Evolutionary conservation across 441 rosid species (phyloP), one percentile per base, ranked within the genome.

Genomic region (Populus hybrid): DNA sequence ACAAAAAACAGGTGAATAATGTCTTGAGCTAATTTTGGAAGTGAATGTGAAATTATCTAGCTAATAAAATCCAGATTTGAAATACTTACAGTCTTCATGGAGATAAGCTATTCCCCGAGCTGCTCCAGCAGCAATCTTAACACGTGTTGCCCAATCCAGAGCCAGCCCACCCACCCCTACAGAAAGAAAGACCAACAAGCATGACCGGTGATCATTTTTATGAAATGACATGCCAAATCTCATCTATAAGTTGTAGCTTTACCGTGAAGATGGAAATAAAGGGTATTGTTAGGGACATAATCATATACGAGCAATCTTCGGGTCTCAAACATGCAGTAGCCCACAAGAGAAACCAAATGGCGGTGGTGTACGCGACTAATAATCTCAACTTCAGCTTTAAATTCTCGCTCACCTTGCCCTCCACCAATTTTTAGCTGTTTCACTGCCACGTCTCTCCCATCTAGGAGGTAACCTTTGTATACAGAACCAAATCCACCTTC

Each of bases 21-120:
- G 10, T 12, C 24, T 32, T 34, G 34, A 67, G 59, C 35, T 68
- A 38, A 70, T 30, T 79, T 64, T 70, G 36, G 67, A n/a, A 12
- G 32, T 73, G 57, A 80, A 82, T 18, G 72, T 24, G 67, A 66
- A 70, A 54, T 42, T 21, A 18, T 61, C 28, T 18, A 35, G 70
- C 75, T 40, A 64, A 21, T 28, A 75, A 66, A 68, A 73, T 65
- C 23, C 26, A 32, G 70, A 77, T 46, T 77, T 20, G 75, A 69
- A 38, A 82, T 76, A 81, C 94, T 86, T 87, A 94, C 99, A 96
- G 76, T 93, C 97, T 86, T 96, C 99, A 86, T 96, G 98, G 76
- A 96, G 93, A 86, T 96, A 96, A 79, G 97, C 95, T 82, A 94
- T 73, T 76, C 98, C 99, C 79, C 97, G 98, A 85, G 98, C 98